Base-by-base conservation (phyloP, 108 stramenopile genomes). In the Cyclotella baltica region DNA sequence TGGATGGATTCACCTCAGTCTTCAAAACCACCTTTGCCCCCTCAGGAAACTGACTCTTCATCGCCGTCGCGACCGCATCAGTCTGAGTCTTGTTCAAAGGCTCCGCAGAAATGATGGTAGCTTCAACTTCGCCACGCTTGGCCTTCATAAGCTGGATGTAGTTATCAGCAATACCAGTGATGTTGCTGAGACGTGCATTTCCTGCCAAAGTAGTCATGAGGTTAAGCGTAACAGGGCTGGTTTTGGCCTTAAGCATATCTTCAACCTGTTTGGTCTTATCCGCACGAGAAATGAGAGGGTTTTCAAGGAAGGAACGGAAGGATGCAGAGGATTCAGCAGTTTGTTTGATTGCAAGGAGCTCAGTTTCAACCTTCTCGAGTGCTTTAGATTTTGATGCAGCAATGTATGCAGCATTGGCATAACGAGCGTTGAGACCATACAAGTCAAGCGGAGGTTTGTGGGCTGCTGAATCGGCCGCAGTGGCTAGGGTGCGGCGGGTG, bases 331-430 rank as follows among this genome's bases (percentile, higher is more conserved):
- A 72, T 46, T 51, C 63, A 31, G 94, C 88, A 25, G 92, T 83
- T 62, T 84, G 65, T 40, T 88, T 72, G 52, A 98, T 85, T 38
- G 90, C 94, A 23, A 86, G 78, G 23, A 98, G 78, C 81, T 98
- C 98, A 18, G 51, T 40, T 76, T 98, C 97, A 28, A 98, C 98
- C 50, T 87, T 73, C 31, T 94, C 89, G 48, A 97, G 91, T 37
- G 59, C n/a, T 22, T 85, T 78, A 1, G 83, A 77, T 83, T 97
- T 97, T 77, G 92, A 92, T 52, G 96, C 97, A 31, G 97, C 96
- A 20, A 88, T 69, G 90, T 97, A 98, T 28, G 96, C 92, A 67
- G 98, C 98, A 75, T 96, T 97, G 84, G 98, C 97, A 81, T 98
- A 98, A 23, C 98, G 92, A 53, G 98, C 97, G 67, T 87, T 88